phyloP scores from a whole-genome alignment of 306 rosid genomes.

The Prunus persica region Prunus_persica_NCBIv2 NC_034009.1:37276501-37277000 shows the following conservation, averaged over 20 bases:
- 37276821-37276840: background rate
- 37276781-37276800: background rate
- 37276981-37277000: slow-evolving; percentile 38
- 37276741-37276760: background rate
- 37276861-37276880: slow-evolving; percentile 65
- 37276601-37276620: background rate
- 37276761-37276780: background rate
- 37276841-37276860: slow-evolving; percentile 19
- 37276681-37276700: too few species aligned
- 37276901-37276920: slow-evolving; percentile 37
- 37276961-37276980: slow-evolving; percentile 63
- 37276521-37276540: background rate
- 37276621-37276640: background rate
- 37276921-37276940: slow-evolving; percentile 58
- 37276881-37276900: slow-evolving; percentile 69
- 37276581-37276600: background rate
- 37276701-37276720: too few species aligned
- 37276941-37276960: slow-evolving; percentile 75
- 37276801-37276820: background rate
- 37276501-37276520: background rate
- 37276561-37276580: background rate
- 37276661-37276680: too few species aligned
- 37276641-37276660: background rate
- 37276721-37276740: background rate
- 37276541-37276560: background rate